These are phyloP conservation scores for Zopfochytrium polystomum DNA, from an alignment of 371 early-diverging fungal genomes.

Conservation along the genomic window DNA sequence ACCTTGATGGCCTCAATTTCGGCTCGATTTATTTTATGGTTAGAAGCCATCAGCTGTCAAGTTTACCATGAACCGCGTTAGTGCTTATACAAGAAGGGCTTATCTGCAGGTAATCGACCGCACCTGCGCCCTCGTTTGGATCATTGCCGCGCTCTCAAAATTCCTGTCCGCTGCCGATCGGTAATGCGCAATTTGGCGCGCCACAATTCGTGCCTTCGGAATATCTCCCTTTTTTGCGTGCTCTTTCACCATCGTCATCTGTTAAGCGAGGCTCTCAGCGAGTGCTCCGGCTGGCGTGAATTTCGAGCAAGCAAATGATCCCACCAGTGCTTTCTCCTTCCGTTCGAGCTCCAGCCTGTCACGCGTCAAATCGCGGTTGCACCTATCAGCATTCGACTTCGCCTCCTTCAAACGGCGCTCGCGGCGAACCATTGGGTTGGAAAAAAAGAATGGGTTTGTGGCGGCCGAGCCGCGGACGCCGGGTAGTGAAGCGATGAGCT, in stretches of 20 bases:
- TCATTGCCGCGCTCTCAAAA: slow-evolving; percentile 37
- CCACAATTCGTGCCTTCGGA: slow-evolving; percentile 42
- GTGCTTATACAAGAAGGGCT: background rate
- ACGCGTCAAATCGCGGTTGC: slow-evolving; percentile 29
- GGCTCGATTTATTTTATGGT: slow-evolving; percentile 44
- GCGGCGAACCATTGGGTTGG: slow-evolving; percentile 28
- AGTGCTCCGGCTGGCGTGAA: background rate
- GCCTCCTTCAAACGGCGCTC: slow-evolving; percentile 38
- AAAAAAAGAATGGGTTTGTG: slow-evolving; percentile 1
- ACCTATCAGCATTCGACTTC: slow-evolving; percentile 28
- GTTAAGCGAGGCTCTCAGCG: background rate
- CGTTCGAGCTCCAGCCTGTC: slow-evolving; percentile 43
- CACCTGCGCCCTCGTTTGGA: slow-evolving; percentile 38
- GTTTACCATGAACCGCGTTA: background rate
- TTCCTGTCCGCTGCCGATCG: slow-evolving; percentile 39
- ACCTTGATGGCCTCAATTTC: slow-evolving; percentile 44
- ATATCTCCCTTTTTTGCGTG: slow-evolving; percentile 36
- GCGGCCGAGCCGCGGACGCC: too few relatives aligned
- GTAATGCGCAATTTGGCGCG: slow-evolving; percentile 38
- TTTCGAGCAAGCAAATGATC: background rate
- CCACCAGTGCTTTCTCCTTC: slow-evolving; percentile 38
- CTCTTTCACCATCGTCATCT: slow-evolving; percentile 35
- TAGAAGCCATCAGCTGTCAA: slow-evolving; percentile 33
- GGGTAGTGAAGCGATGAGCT: too few relatives aligned
- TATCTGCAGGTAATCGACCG: background rate